These are phyloP conservation scores for Parathielavia appendiculata DNA, from an alignment of 495 filamentous ascomycete species.

Conservation along the genomic window DNA sequence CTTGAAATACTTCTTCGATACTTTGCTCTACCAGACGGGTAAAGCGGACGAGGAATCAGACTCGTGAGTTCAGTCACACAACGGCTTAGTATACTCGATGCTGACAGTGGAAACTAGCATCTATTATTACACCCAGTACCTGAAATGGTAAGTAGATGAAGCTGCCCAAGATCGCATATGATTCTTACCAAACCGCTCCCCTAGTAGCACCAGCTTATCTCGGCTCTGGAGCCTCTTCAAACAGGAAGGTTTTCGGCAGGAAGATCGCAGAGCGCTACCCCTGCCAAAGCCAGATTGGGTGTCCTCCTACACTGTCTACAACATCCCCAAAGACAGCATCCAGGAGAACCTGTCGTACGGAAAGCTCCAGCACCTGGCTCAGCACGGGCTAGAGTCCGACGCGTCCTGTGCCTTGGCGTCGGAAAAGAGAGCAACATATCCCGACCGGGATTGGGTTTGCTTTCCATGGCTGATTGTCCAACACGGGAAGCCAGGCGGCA, in stretches of 20 bases:
- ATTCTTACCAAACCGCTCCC: not conserved
- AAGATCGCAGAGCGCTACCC: not conserved
- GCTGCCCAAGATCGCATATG: not conserved
- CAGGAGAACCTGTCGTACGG: not conserved
- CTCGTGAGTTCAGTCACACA: not conserved
- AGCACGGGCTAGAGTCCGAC: not conserved
- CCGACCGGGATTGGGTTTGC: slow-evolving; percentile 1
- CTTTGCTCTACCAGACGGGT: too few relatives aligned
- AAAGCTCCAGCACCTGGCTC: not conserved
- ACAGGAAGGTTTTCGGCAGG: not conserved
- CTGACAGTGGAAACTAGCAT: not conserved
- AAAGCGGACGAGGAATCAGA: not conserved
- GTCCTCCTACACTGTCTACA: not conserved
- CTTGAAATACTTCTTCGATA: not conserved
- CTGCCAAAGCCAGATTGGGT: slow-evolving; percentile 3
- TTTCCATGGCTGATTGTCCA: slow-evolving; percentile 12
- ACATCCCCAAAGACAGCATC: not conserved
- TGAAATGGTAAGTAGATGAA: not conserved
- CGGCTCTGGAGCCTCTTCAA: slow-evolving; percentile 2
- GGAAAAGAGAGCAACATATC: not conserved
- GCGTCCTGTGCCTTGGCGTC: not conserved
- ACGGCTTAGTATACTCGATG: not conserved
- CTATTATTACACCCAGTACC: not conserved
- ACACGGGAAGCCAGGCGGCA: not conserved
- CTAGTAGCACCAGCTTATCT: not conserved